Conservation (phyloP, 208 protist genomes). For the Wallacemonas sp. region DNA sequence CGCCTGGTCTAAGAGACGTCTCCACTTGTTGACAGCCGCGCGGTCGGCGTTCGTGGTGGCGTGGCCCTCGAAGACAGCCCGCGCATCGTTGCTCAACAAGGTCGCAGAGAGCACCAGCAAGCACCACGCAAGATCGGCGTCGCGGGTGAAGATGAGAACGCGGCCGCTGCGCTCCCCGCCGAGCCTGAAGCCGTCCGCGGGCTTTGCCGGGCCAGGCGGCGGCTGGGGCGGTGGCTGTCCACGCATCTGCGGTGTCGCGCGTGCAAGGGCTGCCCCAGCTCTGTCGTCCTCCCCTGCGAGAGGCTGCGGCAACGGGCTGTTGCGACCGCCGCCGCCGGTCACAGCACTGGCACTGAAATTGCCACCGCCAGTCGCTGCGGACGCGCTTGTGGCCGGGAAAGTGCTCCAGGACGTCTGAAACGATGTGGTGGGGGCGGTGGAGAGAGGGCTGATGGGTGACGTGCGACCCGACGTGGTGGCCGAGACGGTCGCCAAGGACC, state of each 20-base stretch:
- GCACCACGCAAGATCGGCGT: conserved; percentile 42
- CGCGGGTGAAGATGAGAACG: conserved; percentile 64
- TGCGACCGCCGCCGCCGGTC: not conserved
- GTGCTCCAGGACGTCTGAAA: not conserved
- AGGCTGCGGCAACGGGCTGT: conserved; percentile 1
- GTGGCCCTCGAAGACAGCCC: conserved; percentile 4
- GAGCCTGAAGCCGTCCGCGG: conserved; percentile 28
- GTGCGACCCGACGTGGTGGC: conserved; percentile 2
- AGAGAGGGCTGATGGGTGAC: conserved; percentile 10
- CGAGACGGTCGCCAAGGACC: conserved; percentile 11
- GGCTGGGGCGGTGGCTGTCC: no score
- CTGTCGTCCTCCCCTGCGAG: not conserved
- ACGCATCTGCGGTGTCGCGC: no score
- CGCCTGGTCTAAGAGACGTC: not conserved
- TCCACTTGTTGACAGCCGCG: not conserved
- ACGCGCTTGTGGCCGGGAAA: not conserved
- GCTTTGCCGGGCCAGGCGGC: no score
- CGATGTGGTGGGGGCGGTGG: conserved; percentile 1
- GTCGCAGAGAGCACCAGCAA: conserved; percentile 51
- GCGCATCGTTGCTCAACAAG: not conserved
- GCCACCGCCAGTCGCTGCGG: no score
- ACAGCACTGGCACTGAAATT: no score
- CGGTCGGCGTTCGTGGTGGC: not conserved
- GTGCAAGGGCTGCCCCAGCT: not conserved
- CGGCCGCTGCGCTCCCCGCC: conserved; percentile 35